phyloP scores from a whole-genome alignment of 176 grass and related monocot genomes.

The Musa acuminata region DNA sequence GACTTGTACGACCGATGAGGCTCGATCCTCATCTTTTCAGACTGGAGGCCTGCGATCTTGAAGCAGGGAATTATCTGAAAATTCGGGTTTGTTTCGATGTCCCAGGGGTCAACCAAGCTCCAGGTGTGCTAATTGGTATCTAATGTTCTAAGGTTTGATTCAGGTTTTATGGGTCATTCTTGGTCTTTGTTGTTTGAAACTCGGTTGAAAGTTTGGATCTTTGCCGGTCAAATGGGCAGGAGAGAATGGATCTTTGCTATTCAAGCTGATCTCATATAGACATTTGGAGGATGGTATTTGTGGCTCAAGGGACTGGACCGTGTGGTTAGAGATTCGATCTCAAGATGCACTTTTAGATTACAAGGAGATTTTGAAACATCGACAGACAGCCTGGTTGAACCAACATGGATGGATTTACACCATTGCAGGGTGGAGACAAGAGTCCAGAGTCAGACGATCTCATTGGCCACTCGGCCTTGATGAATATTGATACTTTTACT shows the following conservation, averaged over 20 bases:
- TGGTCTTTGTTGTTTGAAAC: not conserved
- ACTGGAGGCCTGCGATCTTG: not conserved
- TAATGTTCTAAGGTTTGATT: not conserved
- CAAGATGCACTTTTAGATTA: not conserved
- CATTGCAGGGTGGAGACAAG: not conserved
- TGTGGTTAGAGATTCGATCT: not conserved
- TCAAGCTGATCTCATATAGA: not conserved
- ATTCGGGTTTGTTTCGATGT: not conserved
- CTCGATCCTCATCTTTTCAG: not conserved
- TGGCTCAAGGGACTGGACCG: not conserved
- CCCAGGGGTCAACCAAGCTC: not conserved
- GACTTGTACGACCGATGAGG: not conserved
- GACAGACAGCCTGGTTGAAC: not conserved
- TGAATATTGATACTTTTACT: constrained; percentile 22
- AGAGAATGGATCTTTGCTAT: not conserved
- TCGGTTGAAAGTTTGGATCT: not conserved
- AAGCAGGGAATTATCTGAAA: not conserved
- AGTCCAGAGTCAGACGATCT: not conserved
- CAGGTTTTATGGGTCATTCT: not conserved
- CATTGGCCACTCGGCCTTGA: not conserved
- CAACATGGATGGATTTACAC: constrained; percentile 8
- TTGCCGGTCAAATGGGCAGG: too few relatives aligned
- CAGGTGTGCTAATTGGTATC: not conserved
- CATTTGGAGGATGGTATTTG: not conserved
- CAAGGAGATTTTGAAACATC: not conserved